Conservation (phyloP, 305 asterid genomes). For the Striga hermonthica region DNA sequence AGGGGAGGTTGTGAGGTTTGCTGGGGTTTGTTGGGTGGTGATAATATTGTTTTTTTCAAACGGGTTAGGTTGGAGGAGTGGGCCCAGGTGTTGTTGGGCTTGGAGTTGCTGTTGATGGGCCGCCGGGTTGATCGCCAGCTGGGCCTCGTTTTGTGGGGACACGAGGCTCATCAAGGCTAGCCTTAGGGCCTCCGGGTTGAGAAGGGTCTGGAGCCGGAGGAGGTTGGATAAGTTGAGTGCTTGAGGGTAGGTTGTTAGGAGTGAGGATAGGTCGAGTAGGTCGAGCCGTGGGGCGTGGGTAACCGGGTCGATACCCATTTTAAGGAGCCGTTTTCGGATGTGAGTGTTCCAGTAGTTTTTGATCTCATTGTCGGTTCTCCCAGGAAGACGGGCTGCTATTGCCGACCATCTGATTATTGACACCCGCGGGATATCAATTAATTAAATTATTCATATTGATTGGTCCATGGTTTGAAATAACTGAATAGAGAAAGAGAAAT, state of each 20-base stretch:
- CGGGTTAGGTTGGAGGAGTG: slow-evolving; percentile 38
- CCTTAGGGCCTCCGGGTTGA: slow-evolving; percentile 53
- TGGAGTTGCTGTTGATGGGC: slow-evolving; percentile 40
- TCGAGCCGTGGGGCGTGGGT: slow-evolving; percentile 67
- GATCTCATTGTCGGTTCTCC: slow-evolving; percentile 74
- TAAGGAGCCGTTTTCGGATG: slow-evolving; percentile 59
- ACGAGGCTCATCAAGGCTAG: slow-evolving; percentile 43
- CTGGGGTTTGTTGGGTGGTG: slow-evolving; percentile 37
- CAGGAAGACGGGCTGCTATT: slow-evolving; percentile 63
- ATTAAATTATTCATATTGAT: no score
- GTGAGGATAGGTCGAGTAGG: slow-evolving; percentile 49
- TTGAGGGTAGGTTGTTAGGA: slow-evolving; percentile 43
- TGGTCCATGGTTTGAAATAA: no score
- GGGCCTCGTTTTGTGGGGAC: slow-evolving; percentile 38
- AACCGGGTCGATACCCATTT: slow-evolving; percentile 70
- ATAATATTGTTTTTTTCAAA: slow-evolving; percentile 34
- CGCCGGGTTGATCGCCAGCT: slow-evolving; percentile 33
- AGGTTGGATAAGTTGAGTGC: slow-evolving; percentile 49
- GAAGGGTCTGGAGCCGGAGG: slow-evolving; percentile 52
- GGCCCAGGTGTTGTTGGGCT: slow-evolving; percentile 26
- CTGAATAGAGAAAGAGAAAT: no score
- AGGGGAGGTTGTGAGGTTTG: slow-evolving; percentile 33
- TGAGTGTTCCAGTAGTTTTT: slow-evolving; percentile 82
- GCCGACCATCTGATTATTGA: slow-evolving; percentile 84
- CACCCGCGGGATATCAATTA: no score